Percentiles rank a stretch among this genome's conserved stretches.
Conservation (phyloP, 805 yeast genomes). For the Monosporozyma aquatica region DNA sequence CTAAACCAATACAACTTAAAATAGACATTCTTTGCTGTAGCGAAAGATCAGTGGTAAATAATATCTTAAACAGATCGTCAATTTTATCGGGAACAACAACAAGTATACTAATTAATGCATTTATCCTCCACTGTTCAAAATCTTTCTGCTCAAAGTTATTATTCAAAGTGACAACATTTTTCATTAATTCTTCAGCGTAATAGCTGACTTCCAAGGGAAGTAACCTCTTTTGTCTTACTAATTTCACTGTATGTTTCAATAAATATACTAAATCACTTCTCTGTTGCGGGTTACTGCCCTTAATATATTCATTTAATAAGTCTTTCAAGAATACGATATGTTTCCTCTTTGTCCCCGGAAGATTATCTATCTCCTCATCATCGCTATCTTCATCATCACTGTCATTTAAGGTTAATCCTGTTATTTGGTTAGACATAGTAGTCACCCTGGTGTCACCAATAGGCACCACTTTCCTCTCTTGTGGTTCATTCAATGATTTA, state of each 20-base stretch:
- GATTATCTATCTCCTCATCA: slow-evolving; percentile 35
- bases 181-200: slow-evolving; percentile 47
- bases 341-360: slow-evolving; percentile 48
- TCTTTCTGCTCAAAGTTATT: slow-evolving; percentile 47
- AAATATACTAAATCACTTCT: slow-evolving; percentile 36
- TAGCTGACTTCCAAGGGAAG: slow-evolving; percentile 53
- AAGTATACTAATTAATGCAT: slow-evolving; percentile 55
- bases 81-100: slow-evolving; percentile 44
- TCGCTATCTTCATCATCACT: slow-evolving; percentile 24
- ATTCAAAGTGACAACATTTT: slow-evolving; percentile 42
- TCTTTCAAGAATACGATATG: slow-evolving; percentile 66
- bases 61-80: slow-evolving; percentile 31
- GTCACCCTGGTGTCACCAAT: too few species aligned
- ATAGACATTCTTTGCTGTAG: slow-evolving; percentile 67
- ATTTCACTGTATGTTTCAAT: slow-evolving; percentile 34
- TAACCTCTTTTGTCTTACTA: slow-evolving; percentile 55
- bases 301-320: slow-evolving; percentile 45
- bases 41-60: slow-evolving; percentile 69
- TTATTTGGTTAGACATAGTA: too few species aligned
- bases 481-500: slow-evolving; percentile 1
- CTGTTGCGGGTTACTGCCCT: slow-evolving; percentile 36
- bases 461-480: too few species aligned
- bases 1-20: slow-evolving; percentile 57
- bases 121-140: slow-evolving; percentile 60
- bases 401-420: slow-evolving; percentile 9